Evolutionary conservation across 768 basidiomycete species (phyloP).

Genomic region (Crucibulum laeve): DNA sequence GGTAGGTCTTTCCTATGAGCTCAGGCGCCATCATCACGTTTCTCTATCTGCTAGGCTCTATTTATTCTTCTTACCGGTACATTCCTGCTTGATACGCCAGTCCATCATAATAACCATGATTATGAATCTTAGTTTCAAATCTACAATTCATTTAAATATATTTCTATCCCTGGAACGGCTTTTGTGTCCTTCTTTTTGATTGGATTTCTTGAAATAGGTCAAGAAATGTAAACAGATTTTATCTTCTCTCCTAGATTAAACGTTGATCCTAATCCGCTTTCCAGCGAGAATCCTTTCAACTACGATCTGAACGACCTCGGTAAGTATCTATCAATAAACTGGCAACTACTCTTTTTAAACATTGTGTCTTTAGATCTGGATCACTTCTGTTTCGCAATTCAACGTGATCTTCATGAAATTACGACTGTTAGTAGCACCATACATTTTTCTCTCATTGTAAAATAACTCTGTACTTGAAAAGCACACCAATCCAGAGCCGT

Average conservation of each 20-base stretch:
- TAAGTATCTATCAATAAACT: conserved; percentile 14
- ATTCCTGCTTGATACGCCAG: not conserved
- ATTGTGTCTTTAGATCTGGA: conserved; percentile 44
- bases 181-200: conserved; percentile 53
- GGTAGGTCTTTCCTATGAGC: conserved; percentile 32
- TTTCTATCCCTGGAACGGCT: conserved; percentile 53
- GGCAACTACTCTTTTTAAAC: not conserved
- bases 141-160: conserved; percentile 30
- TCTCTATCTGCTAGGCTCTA: conserved; percentile 24
- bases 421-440: conserved; percentile 47
- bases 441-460: not conserved
- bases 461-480: conserved; percentile 14
- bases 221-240: conserved; percentile 54
- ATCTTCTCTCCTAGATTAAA: not conserved
- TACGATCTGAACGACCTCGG: conserved; percentile 61
- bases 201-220: conserved; percentile 62
- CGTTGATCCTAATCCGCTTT: not conserved
- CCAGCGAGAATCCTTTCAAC: conserved; percentile 58
- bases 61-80: conserved; percentile 31
- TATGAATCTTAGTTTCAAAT: conserved; percentile 38
- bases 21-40: conserved; percentile 6
- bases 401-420: conserved; percentile 63
- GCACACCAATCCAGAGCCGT: conserved; percentile 51
- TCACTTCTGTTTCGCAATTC: conserved; percentile 56
- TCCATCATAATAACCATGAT: not conserved